Evolutionary conservation across 352 stramenopile species (phyloP).

Genomic region (Pelagophyceae sp.): DNA sequence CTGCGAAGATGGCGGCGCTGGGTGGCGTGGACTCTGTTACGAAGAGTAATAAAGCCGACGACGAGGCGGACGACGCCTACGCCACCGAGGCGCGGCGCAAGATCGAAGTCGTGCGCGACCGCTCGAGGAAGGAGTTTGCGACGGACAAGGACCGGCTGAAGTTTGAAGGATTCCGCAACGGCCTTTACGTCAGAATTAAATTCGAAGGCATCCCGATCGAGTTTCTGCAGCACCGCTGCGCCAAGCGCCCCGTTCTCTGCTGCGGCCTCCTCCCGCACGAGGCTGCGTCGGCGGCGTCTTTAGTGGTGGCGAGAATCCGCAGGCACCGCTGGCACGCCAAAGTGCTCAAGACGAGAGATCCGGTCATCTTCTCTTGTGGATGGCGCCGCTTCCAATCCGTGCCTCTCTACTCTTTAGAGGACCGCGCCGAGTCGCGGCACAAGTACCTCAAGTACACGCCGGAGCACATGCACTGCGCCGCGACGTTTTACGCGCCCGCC

Average conservation of each 20-base stretch:
- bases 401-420: conserved; percentile 95
- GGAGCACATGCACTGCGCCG: conserved; percentile 99
- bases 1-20: conserved; percentile 27
- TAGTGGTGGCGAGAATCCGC: conserved; percentile 72
- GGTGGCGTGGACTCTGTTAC: conserved; percentile 29
- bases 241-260: conserved; percentile 71
- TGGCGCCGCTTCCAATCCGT: conserved; percentile 98
- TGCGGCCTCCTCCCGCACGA: conserved; percentile 91
- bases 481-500: conserved; percentile 90
- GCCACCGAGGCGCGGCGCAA: conserved; percentile 46
- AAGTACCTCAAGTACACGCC: conserved; percentile 98
- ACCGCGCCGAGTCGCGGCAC: conserved; percentile 68
- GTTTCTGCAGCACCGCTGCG: conserved; percentile 88
- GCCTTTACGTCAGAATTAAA: conserved; percentile 91
- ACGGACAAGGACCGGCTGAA: conserved; percentile 81
- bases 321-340: conserved; percentile 97
- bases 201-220: conserved; percentile 82
- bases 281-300: conserved; percentile 34
- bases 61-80: conserved; percentile 51
- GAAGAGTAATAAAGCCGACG: conserved; percentile 49
- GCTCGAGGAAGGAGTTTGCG: conserved; percentile 87
- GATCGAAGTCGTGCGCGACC: conserved; percentile 50
- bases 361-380: conserved; percentile 93
- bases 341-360: conserved; percentile 92
- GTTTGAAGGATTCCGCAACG: conserved; percentile 87